Evolutionary conservation across 75 land plant species (phyloP), one percentile per base, ranked within the genome.

Genomic region (Pinus albicaulis): DNA sequence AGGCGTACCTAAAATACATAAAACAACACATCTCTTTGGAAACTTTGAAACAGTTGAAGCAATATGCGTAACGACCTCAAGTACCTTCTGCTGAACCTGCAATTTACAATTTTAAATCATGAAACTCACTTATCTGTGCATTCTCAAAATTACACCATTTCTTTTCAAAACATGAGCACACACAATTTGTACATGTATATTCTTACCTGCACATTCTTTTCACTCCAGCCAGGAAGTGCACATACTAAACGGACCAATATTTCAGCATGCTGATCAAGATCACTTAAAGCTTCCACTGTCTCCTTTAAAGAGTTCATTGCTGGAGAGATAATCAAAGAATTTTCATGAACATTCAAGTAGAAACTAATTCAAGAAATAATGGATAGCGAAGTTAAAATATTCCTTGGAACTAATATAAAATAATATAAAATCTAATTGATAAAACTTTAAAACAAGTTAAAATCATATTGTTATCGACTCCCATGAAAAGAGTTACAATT

Each of bases 81-180:
- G 79, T 4, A 80, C 86, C 41, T 85, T 85, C 38, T 85, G 87
- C 28, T 85, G 87, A 14, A 85, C 86, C 86, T 85, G 85, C 19
- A 28, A 36, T 73, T 71, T 22, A 44, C 19, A 64, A 75, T 56
- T 25, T 44, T 15, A 71, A 69, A 72, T 26, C 15, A 74, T 48
- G 23, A 20, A 31, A 61, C 25, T 58, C 19, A 75, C 12, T 31
- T 28, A 64, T 31, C 17, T 17, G 28, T n/a, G 12, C 5, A 7
- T n/a, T 24, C 24, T 26, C 5, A 7, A 14, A 31, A 26, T 41
- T 10, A 17, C 15, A 72, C 7, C 19, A 44, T 72, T 20, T 48
- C 38, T 72, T 41, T 41, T 48, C 5, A 44, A 31, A 7, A 34
- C 20, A 64, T 6, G 36, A 64, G n/a, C 7, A 3, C 3, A 31